Evolutionary conservation across 495 filamentous ascomycete genomes (phyloP), one percentile per base, ranked within the genome.

Genomic region (Penicillium riverlandense): DNA sequence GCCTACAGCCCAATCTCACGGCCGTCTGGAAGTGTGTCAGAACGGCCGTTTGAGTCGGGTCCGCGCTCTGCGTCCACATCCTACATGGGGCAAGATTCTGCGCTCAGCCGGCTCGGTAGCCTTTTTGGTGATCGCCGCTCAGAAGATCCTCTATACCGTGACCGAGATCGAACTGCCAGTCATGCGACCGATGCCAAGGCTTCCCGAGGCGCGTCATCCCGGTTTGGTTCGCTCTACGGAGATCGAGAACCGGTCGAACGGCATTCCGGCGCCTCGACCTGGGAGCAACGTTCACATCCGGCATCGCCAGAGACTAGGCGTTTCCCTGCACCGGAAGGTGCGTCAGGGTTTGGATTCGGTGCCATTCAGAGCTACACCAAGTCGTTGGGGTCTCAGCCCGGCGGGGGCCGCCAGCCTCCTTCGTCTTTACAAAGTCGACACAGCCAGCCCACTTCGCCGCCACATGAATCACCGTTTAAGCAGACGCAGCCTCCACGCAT

Each of bases 351-450:
- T 47, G 69, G 67, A 5, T 71, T 71, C 38, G 69, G 69, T 8
- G 67, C 67, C 10, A 71, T 71, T 39, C 69, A 73, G 41, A 73
- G 55, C 44, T 73, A 73, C 49, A 70, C 69, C 10, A 73, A 73
- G 48, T 69, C 69, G 4, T 43, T 73, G 11, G 68, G 68, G 0
- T 71, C 69, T 11, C 69, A 73, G 37, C 44, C 65, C 14, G 65
- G 63, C 14, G 61, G 62, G 10, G 45, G 58, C 35, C 57, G 68
- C 29, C 64, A 60, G 32, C 43, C 57, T 4, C 43, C 58, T 8
- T 37, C 61, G 14, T 63, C 70, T 0, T 44, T 68, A 11, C 65
- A 70, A 41, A 55, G 66, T 14, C 59, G 57, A 35, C 65, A 65
- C 13, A 45, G 48, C 8, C 65, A 66, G 22, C 58, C 62, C 2